Evolutionary conservation across 805 yeast species (phyloP).

Genomic region (Nakazawaea wyomingensis): DNA sequence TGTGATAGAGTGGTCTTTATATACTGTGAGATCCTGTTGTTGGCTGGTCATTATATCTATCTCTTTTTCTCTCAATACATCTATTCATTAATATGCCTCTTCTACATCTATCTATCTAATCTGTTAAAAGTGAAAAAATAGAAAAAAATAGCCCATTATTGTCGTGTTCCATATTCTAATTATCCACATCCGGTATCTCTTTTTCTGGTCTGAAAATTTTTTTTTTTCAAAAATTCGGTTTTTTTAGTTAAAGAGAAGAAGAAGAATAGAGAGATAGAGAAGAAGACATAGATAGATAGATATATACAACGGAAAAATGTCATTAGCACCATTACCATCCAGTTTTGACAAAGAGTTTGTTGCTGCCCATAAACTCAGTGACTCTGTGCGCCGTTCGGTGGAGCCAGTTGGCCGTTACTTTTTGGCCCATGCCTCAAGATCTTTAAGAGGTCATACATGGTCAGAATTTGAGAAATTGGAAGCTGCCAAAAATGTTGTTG

Average conservation of each 20-base stretch:
- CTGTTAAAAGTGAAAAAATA: too few species aligned
- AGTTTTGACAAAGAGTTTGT: constrained; percentile 48
- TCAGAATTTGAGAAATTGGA: constrained; percentile 92
- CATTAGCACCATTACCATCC: constrained; percentile 51
- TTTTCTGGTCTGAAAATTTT: too few species aligned
- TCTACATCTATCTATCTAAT: too few species aligned
- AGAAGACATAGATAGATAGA: not conserved
- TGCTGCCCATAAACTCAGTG: constrained; percentile 44
- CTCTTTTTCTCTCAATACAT: not conserved
- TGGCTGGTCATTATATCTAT: constrained; percentile 27
- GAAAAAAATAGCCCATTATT: too few species aligned
- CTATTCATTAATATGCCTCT: too few species aligned
- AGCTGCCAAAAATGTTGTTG: constrained; percentile 80
- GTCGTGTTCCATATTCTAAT: too few species aligned
- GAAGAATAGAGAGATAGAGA: not conserved
- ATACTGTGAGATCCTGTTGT: constrained; percentile 54
- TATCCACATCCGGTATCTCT: too few species aligned
- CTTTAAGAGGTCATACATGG: constrained; percentile 96
- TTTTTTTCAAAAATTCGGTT: too few species aligned
- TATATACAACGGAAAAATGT: constrained; percentile 21
- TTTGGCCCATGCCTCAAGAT: constrained; percentile 94
- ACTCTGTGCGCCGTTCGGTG: constrained; percentile 70
- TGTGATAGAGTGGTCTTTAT: constrained; percentile 45
- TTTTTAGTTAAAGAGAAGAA: too few species aligned
- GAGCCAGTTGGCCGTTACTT: constrained; percentile 97